Percentiles rank a stretch among this genome's conserved stretches.
Evolutionary conservation across 495 filamentous ascomycete genomes (phyloP).

Genomic region (Endocarpon pusillum): DNA sequence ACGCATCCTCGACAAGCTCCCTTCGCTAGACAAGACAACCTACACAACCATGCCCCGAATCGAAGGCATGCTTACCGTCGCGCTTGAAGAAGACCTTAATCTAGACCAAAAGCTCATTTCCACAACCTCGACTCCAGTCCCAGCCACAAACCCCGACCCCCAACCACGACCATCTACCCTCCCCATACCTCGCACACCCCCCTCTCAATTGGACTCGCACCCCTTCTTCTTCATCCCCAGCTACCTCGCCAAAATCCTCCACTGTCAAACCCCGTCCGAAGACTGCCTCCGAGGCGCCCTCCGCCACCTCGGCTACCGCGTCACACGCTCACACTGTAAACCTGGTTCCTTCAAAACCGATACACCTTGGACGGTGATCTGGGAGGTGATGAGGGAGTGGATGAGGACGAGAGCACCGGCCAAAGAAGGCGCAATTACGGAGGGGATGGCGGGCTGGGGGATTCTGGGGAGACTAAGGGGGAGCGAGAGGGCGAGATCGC

Average conservation of each 20-base stretch:
- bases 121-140: not conserved
- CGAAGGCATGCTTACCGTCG: conserved; percentile 79
- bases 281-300: conserved; percentile 65
- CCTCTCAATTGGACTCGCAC: conserved; percentile 42
- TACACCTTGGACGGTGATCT: conserved; percentile 73
- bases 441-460: conserved; percentile 47
- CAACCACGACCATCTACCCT: conserved; percentile 13
- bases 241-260: conserved; percentile 51
- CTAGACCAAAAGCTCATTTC: conserved; percentile 16
- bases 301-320: conserved; percentile 57
- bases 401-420: conserved; percentile 55
- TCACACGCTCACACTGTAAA: conserved; percentile 70
- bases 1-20: conserved; percentile 50
- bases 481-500: conserved; percentile 6
- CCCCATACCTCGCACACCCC: conserved; percentile 27
- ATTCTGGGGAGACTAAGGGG: conserved; percentile 36
- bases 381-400: conserved; percentile 94
- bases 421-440: conserved; percentile 48
- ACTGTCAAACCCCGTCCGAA: conserved; percentile 56
- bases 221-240: conserved; percentile 82
- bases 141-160: conserved; percentile 2
- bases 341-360: conserved; percentile 80
- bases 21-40: conserved; percentile 36
- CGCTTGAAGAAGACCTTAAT: conserved; percentile 52
- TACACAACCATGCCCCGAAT: conserved; percentile 70